A percentile compares a stretch with the other conserved stretches of the same genome.
These are phyloP conservation scores for Spathaspora sp. DNA, from an alignment of 1,139 yeast genomes.

Conservation along the genomic window DNA sequence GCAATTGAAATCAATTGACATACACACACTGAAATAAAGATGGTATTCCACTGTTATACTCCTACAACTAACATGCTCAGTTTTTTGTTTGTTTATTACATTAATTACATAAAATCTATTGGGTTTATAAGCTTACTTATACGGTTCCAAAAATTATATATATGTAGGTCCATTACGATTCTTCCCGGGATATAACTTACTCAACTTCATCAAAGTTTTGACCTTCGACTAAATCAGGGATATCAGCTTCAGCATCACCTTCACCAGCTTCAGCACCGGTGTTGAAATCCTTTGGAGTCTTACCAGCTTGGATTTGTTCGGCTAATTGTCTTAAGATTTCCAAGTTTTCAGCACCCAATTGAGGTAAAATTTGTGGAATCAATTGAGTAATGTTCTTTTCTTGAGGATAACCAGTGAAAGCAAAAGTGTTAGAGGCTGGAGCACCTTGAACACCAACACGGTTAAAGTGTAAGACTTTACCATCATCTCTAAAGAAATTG, in stretches of 20 bases:
- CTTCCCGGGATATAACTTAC: conserved; percentile 31
- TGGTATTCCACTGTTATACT: too few species aligned
- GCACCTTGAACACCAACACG: conserved; percentile 95
- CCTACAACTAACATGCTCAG: neutral
- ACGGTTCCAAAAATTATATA: conserved; percentile 2
- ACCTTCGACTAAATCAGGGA: conserved; percentile 94
- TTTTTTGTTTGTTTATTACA: neutral
- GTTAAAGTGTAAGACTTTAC: conserved; percentile 93
- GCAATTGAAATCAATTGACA: too few species aligned
- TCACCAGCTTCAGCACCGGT: conserved; percentile 51
- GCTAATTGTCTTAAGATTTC: conserved; percentile 89
- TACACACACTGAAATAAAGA: too few species aligned
- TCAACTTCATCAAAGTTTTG: conserved; percentile 91
- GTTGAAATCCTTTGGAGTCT: conserved; percentile 49
- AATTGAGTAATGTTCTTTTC: conserved; percentile 91
- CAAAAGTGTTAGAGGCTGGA: conserved; percentile 86
- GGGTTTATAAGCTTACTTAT: conserved; percentile 3
- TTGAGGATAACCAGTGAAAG: conserved; percentile 93
- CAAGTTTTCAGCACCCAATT: conserved; percentile 95
- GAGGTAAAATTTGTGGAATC: conserved; percentile 93
- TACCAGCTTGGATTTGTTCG: conserved; percentile 75
- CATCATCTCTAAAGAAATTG: conserved; percentile 96
- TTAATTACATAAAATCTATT: neutral
- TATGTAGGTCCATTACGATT: neutral
- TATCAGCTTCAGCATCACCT: conserved; percentile 57